These are phyloP conservation scores for Plantago rigida DNA, from an alignment of 305 asterid genomes.

Conservation along the genomic window DNA sequence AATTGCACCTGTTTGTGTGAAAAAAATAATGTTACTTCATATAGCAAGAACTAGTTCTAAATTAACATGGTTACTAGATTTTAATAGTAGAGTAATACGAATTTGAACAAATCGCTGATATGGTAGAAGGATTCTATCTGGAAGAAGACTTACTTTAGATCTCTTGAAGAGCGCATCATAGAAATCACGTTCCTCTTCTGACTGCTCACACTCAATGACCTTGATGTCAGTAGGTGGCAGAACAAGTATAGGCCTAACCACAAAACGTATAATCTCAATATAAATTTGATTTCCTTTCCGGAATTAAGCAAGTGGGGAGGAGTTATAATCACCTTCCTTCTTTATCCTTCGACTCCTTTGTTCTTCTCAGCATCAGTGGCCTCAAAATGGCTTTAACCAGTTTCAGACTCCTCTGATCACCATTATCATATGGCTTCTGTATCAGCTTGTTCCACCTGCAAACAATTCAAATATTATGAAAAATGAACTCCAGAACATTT, in stretches of 20 bases:
- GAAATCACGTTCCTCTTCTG: slow-evolving; percentile 62
- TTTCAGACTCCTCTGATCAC: slow-evolving; percentile 60
- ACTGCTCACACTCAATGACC: slow-evolving; percentile 53
- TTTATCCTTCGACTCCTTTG: slow-evolving; percentile 72
- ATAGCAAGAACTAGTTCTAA: too few relatives aligned
- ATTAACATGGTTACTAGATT: too few relatives aligned
- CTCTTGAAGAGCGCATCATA: slow-evolving; percentile 69
- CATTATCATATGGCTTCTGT: slow-evolving; percentile 71
- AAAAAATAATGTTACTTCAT: slow-evolving; percentile 11
- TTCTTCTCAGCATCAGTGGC: slow-evolving; percentile 75
- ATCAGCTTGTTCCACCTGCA: slow-evolving; percentile 75
- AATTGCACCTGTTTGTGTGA: slow-evolving; percentile 53
- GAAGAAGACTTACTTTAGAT: slow-evolving; percentile 50
- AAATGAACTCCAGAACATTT: background rate
- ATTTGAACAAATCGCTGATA: too few relatives aligned
- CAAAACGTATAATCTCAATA: slow-evolving; percentile 1
- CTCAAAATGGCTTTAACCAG: slow-evolving; percentile 66
- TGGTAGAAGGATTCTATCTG: too few relatives aligned
- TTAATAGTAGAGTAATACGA: too few relatives aligned
- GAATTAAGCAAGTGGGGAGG: background rate
- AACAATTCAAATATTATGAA: slow-evolving; percentile 4
- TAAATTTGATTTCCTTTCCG: background rate
- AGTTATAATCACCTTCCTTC: slow-evolving; percentile 50
- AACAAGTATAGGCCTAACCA: slow-evolving; percentile 62
- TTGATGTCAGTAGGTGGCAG: slow-evolving; percentile 76